Base-by-base conservation (phyloP, 1,284 basidiomycete genomes). In the Peniophora sp. region DNA sequence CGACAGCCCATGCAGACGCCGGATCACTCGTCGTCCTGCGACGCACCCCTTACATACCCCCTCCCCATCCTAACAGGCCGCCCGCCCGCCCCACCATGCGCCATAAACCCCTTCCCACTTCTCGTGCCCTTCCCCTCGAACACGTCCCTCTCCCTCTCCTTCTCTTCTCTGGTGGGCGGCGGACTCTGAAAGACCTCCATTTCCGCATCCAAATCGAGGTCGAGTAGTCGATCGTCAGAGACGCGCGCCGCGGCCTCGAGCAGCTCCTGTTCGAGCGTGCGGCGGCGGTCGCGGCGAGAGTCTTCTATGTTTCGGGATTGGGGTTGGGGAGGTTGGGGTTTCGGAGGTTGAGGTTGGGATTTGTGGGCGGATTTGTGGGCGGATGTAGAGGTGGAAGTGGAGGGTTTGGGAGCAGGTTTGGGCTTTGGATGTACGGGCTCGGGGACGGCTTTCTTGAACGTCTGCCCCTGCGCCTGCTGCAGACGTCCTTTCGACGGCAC, bases 21-120 rank as follows among this genome's bases (percentile, higher is more conserved):
- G n/a, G n/a, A n/a, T 32, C 27, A 32, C 12, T 32, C 27, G 27
- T 32, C 27, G 27, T 32, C 27, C 27, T 6, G 27, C 27, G 27
- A 32, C 27, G 56, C 75, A 12, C 76, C 81, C 32, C 75, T 71
- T 3, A 85, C 74, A 57, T 81, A 81, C 2, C 83, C 83, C 23
- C 70, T 74, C 14, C 80, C 82, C 78, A 87, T 80, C 51, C 80
- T 77, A 9, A 88, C 79, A 6, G 85, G 81, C 1, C 59, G 52
- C 2, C 86, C 85, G 23, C 80, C 85, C 8, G 74, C 84, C 1
- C 87, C 86, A 15, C 86, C 86, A 58, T 78, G 79, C 10, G 84
- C 81, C n/a, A 88, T 65, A 54, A 85, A 89, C 2, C 83, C 83
- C 23, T 65, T 68, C 56, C 72, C 77, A 51, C 71, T 77, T 58